Conservation (phyloP, 495 filamentous ascomycete genomes). For the Aspergillus heteromorphus region DNA sequence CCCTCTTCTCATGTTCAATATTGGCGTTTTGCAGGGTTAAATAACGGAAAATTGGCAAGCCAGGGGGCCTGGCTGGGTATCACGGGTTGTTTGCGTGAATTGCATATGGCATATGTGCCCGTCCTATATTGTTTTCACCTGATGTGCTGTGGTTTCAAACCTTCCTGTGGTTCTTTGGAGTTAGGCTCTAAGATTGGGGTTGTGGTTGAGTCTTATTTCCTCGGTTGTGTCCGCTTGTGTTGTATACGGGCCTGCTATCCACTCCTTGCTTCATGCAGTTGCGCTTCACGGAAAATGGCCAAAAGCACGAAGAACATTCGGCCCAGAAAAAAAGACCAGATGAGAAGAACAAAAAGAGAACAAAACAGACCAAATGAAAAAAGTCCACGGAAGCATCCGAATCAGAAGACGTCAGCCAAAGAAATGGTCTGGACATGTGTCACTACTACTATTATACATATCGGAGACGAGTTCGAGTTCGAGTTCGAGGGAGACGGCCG, state of each 20-base stretch:
- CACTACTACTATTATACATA: conserved; percentile 8
- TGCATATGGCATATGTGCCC: conserved; percentile 13
- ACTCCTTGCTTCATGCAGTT: neutral
- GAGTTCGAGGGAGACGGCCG: too few relatives aligned
- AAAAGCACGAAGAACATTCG: neutral
- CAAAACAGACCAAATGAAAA: neutral
- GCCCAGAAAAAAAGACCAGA: neutral
- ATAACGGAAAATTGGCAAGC: conserved; percentile 22
- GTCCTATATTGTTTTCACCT: conserved; percentile 3
- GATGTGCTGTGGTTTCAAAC: neutral
- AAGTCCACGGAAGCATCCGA: neutral
- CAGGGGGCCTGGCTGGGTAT: conserved; percentile 19
- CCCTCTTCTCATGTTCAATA: conserved; percentile 20
- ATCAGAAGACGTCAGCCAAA: neutral
- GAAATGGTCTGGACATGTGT: conserved; percentile 3
- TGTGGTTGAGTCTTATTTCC: neutral
- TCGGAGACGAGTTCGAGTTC: too few relatives aligned
- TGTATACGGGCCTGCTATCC: conserved; percentile 4
- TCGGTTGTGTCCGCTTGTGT: neutral
- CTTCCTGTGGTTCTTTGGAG: neutral
- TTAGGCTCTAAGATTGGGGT: neutral
- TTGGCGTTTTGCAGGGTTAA: conserved; percentile 32
- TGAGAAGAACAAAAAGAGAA: too few relatives aligned
- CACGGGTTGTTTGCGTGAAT: conserved; percentile 23
- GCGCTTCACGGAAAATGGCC: neutral